A percentile compares a stretch with the other conserved stretches of the same genome.
These are phyloP conservation scores for Drosera capensis DNA, from an alignment of 148 eudicot species.

Conservation along the genomic window DNA sequence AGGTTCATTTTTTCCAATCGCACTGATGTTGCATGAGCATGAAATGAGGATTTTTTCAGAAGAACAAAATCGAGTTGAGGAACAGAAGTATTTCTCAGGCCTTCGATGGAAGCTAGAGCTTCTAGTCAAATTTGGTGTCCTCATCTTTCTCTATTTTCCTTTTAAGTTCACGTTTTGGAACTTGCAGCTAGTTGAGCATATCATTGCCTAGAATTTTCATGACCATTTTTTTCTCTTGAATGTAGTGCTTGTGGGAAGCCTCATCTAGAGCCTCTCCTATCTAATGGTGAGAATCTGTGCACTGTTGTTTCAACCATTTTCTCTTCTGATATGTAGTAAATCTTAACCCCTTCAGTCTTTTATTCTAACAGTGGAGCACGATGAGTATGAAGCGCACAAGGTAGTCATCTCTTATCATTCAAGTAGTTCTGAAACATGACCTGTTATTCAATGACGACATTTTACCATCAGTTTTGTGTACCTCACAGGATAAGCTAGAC, in stretches of 20 bases:
- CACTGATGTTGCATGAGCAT: background rate
- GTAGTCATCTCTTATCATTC: conserved; percentile 17
- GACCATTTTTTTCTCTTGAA: conserved; percentile 6
- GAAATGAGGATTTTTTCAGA: too few relatives aligned
- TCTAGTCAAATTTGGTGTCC: too few relatives aligned
- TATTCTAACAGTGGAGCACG: conserved; percentile 48
- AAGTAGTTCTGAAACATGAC: too few relatives aligned
- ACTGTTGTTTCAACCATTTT: background rate
- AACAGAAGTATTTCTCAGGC: too few relatives aligned
- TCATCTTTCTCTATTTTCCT: too few relatives aligned
- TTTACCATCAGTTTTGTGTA: background rate
- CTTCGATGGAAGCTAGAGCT: too few relatives aligned
- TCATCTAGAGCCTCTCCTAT: conserved; percentile 53
- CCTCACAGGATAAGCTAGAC: conserved; percentile 42
- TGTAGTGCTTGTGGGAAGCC: conserved; percentile 59
- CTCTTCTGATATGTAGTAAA: conserved; percentile 1
- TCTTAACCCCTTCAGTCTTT: conserved; percentile 7
- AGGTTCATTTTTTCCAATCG: background rate
- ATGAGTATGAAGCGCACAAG: conserved; percentile 66
- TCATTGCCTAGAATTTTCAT: too few relatives aligned
- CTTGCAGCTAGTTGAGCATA: background rate
- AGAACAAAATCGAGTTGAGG: too few relatives aligned
- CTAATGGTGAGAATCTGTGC: conserved; percentile 46
- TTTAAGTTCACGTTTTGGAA: background rate
- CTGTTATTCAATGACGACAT: too few relatives aligned